A percentile compares a stretch with the other conserved stretches of the same genome.
phyloP scores from a whole-genome alignment of 1,139 yeast species.

The Debaryomyces udenii region DNA sequence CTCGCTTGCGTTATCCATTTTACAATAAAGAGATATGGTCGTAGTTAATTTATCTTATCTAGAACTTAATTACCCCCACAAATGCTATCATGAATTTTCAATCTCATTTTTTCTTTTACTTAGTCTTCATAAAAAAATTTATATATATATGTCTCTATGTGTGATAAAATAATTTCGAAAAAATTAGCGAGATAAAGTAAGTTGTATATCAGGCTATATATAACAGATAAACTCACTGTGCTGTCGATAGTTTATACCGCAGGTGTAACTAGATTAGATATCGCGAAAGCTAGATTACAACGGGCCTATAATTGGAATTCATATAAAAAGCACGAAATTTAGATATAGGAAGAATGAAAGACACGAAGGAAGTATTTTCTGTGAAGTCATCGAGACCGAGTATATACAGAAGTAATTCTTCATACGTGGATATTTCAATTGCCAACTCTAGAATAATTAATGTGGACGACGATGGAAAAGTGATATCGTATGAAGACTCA shows the following conservation, averaged over 20 bases:
- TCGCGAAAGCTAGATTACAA: no score
- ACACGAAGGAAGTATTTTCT: conserved; percentile 14
- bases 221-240: no score
- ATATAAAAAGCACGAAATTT: no score
- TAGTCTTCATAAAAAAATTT: background rate
- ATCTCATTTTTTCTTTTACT: background rate
- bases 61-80: background rate
- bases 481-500: conserved; percentile 28
- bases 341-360: background rate
- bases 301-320: no score
- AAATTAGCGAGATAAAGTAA: no score
- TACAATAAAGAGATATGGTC: background rate
- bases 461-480: conserved; percentile 34
- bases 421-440: conserved; percentile 35
- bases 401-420: conserved; percentile 22
- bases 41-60: background rate
- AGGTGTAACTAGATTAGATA: no score
- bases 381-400: conserved; percentile 21
- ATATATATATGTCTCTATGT: background rate
- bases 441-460: conserved; percentile 36
- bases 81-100: background rate
- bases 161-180: no score
- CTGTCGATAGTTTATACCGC: no score
- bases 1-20: conserved; percentile 4
- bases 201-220: no score